phyloP scores from a whole-genome alignment of 2,329 filamentous ascomycete species.

The Calonectria ilicicola region DNA sequence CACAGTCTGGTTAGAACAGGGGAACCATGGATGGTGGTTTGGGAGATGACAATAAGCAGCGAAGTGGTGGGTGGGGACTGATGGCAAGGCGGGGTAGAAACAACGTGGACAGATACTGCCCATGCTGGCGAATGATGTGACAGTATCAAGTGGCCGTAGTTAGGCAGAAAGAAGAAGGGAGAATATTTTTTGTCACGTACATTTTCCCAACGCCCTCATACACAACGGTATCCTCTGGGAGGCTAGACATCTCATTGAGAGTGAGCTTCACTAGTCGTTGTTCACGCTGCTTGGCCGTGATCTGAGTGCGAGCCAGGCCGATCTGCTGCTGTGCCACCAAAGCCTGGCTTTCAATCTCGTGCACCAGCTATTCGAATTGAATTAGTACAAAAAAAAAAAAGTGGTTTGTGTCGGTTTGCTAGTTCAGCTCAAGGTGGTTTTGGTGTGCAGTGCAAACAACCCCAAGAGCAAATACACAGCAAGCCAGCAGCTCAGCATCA shows the following conservation, averaged over 20 bases:
- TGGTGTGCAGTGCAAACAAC: not conserved
- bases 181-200: slow-evolving; percentile 62
- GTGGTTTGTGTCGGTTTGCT: not conserved
- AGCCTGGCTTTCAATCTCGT: slow-evolving; percentile 94
- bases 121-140: not conserved
- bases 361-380: slow-evolving; percentile 74
- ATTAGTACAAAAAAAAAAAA: not conserved
- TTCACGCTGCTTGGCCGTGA: slow-evolving; percentile 87
- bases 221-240: slow-evolving; percentile 81
- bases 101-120: not conserved
- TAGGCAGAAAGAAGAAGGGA: not conserved
- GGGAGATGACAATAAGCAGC: not conserved
- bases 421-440: not conserved
- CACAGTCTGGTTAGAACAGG: slow-evolving; percentile 19
- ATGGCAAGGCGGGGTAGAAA: slow-evolving; percentile 1
- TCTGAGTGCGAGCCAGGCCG: slow-evolving; percentile 84
- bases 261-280: slow-evolving; percentile 90
- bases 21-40: not conserved
- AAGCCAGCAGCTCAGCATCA: not conserved
- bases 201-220: slow-evolving; percentile 99
- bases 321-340: slow-evolving; percentile 93
- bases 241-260: slow-evolving; percentile 80
- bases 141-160: not conserved
- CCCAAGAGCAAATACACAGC: not conserved
- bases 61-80: not conserved